phyloP scores from a whole-genome alignment of 352 stramenopile species.

The Poterioochromonas sp. region DNA sequence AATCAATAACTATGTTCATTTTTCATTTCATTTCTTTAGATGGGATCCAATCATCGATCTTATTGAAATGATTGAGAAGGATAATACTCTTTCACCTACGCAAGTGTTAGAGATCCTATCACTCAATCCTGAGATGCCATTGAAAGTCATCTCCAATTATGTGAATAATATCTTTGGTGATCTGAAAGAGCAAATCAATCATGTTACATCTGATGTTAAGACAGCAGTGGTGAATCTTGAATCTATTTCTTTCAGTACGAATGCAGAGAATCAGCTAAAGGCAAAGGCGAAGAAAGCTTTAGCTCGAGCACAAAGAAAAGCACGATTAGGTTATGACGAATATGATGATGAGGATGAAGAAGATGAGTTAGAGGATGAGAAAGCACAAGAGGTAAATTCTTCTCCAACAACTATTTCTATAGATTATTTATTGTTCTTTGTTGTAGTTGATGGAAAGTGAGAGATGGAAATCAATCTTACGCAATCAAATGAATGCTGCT shows the following conservation, averaged over 20 bases:
- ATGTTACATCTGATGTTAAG: background rate
- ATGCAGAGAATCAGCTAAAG: background rate
- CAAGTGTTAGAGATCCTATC: constrained; percentile 1
- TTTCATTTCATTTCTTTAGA: background rate
- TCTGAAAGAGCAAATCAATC: background rate
- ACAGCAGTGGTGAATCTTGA: background rate
- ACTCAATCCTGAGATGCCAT: background rate
- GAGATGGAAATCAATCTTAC: background rate
- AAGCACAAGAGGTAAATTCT: background rate
- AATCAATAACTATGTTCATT: too few species aligned
- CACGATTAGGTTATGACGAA: background rate
- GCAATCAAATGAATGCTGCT: background rate
- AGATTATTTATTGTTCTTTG: too few species aligned
- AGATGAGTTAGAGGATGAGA: background rate
- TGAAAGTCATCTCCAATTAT: background rate
- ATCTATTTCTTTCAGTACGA: background rate
- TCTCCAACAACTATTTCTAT: too few species aligned
- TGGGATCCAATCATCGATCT: constrained; percentile 3
- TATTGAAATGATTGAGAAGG: constrained; percentile 7
- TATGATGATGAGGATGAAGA: constrained; percentile 28
- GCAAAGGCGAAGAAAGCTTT: background rate
- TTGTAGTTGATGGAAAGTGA: background rate
- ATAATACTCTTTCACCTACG: background rate
- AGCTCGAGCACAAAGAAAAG: background rate
- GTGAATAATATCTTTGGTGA: background rate